These are phyloP conservation scores for Bocquillonia castaneifolia DNA, from an alignment of 441 rosid species.

Conservation along the genomic window DNA sequence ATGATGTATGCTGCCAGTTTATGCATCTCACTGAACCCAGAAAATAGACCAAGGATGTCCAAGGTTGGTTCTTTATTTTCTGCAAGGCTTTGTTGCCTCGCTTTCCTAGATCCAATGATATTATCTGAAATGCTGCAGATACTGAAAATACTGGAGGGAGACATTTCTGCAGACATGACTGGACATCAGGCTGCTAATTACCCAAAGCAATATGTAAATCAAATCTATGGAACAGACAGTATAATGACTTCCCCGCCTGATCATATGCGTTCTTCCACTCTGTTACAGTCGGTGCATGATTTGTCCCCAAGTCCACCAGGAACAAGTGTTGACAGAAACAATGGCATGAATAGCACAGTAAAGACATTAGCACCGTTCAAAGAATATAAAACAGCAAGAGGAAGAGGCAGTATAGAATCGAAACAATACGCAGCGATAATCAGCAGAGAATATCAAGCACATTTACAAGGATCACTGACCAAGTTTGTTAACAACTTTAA, in stretches of 20 bases:
- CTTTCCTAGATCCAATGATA: background rate
- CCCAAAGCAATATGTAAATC: conserved; percentile 15
- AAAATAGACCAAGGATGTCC: conserved; percentile 47
- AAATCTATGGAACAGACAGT: conserved; percentile 4
- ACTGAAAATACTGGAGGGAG: conserved; percentile 46
- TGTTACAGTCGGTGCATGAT: background rate
- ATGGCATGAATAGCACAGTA: background rate
- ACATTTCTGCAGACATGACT: conserved; percentile 20
- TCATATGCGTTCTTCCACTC: background rate
- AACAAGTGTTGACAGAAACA: conserved; percentile 2
- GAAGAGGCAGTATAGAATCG: background rate
- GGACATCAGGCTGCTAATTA: background rate
- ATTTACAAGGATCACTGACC: conserved; percentile 33
- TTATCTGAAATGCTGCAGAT: conserved; percentile 28
- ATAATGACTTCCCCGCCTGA: background rate
- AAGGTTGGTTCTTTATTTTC: conserved; percentile 39
- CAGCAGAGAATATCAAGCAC: conserved; percentile 30
- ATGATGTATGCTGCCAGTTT: conserved; percentile 47
- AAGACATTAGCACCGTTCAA: background rate
- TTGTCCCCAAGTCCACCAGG: conserved; percentile 17
- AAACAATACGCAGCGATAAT: conserved; percentile 8
- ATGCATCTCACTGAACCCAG: conserved; percentile 42
- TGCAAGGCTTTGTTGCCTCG: background rate
- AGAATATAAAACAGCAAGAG: conserved; percentile 5
- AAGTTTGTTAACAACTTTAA: conserved; percentile 28